Base-by-base conservation (phyloP, 257 asterid species). In the Solanum dulcamara region DNA sequence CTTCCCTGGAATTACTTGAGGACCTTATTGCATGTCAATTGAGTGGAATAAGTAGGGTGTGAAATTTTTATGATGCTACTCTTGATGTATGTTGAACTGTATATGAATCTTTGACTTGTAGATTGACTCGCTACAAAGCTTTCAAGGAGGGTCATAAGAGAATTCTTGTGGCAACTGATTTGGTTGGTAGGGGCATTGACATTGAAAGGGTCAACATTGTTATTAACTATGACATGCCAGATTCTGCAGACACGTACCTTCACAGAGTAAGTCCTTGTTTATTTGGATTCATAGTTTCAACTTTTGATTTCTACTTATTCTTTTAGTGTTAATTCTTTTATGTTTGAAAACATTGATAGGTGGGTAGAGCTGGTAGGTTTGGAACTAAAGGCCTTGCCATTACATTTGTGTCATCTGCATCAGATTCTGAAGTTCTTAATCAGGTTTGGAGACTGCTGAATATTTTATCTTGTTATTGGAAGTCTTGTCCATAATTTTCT, bases 301-400 rank as follows among this genome's bases (percentile, higher is more conserved):
- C 84, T 35, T 26, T 79, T 68, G 53, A 66, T 6, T 42, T 81
- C 33, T 26, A 18, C 7, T 24, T 32, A 24, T 9, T 7, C 28
- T 80, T 17, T 75, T 60, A 35, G 62, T 77, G 42, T 17, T 77
- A 28, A 28, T 46, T 77, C 24, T 4, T 46, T 44, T 48, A 33
- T 77, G 64, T 17, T 79, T 79, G 83, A 28, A 46, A 48, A 48
- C 83, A 24, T 75, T 62, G 44, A 35, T 72, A 95, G 99, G 99
- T 95, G 44, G 98, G 99, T 50, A 92, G 98, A 91, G 99, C 99
- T 80, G 99, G 99, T 84, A 90, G 98, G 86, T 95, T 95, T 83
- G 98, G 98, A 42, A 94, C 98, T 66, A 94, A 95, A 87, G 98
- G 98, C 51, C 98, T 95, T 86, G 98, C 98, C 81, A 95, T 95